phyloP scores from a whole-genome alignment of 2,329 filamentous ascomycete genomes.

The Chrysoporthe deuterocubensis region DNA sequence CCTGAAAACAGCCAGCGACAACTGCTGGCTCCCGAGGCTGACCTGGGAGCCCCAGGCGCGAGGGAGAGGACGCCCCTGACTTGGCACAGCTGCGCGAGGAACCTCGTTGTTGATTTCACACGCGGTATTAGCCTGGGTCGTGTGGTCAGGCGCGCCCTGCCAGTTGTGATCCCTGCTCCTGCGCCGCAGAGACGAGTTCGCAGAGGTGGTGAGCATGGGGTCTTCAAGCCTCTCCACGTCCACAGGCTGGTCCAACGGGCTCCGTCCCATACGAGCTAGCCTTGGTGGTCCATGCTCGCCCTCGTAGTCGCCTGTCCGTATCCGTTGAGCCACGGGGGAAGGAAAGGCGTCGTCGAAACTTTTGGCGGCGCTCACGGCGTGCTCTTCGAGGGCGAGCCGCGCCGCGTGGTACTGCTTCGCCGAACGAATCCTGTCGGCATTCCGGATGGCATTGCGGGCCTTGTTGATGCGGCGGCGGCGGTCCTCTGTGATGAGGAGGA shows the following conservation, averaged over 20 bases:
- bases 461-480: conserved; percentile 49
- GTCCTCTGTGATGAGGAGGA: conserved; percentile 49
- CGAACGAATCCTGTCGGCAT: conserved; percentile 45
- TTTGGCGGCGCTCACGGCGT: not conserved
- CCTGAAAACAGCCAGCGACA: not conserved
- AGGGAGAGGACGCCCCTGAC: not conserved
- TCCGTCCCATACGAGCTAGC: not conserved
- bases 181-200: not conserved
- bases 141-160: not conserved
- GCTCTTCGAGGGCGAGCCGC: conserved; percentile 32
- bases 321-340: not conserved
- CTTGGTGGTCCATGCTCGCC: not conserved
- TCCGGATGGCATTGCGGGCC: conserved; percentile 43
- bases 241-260: not conserved
- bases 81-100: not conserved
- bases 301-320: not conserved
- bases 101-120: not conserved
- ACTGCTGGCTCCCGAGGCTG: not conserved
- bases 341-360: not conserved
- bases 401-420: conserved; percentile 44
- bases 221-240: conserved; percentile 15
- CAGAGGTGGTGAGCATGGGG: conserved; percentile 3
- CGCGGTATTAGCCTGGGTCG: not conserved
- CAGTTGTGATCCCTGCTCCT: not conserved
- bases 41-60: not conserved